Evolutionary conservation across 1,284 basidiomycete species (phyloP).

Genomic region (Ustilago xerochloae): DNA sequence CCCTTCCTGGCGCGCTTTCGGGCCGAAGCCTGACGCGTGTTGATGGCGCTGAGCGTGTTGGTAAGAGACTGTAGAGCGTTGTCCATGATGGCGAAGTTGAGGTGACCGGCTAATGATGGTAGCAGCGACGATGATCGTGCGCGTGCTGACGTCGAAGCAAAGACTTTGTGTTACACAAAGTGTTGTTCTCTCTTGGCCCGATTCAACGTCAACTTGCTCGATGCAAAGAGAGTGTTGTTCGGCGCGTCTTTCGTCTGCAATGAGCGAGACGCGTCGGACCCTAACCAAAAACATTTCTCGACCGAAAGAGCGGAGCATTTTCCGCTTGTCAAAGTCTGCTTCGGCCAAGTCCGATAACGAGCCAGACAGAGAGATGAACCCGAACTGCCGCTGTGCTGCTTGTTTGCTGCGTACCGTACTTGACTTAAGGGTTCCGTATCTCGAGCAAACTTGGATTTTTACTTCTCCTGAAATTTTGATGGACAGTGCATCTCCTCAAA

Average conservation of each 20-base stretch:
- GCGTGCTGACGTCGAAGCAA: too few species aligned
- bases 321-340: not conserved
- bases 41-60: slow-evolving; percentile 58
- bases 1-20: slow-evolving; percentile 42
- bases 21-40: slow-evolving; percentile 38
- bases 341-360: slow-evolving; percentile 32
- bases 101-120: slow-evolving; percentile 15
- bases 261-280: slow-evolving; percentile 29
- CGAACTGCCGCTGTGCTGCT: not conserved
- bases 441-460: too few species aligned
- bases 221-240: not conserved
- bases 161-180: not conserved
- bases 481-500: not conserved
- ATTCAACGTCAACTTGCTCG: slow-evolving; percentile 9
- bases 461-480: not conserved
- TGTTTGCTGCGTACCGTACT: not conserved
- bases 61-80: slow-evolving; percentile 55
- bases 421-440: not conserved
- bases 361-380: not conserved
- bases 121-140: not conserved
- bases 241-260: slow-evolving; percentile 14
- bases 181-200: slow-evolving; percentile 28
- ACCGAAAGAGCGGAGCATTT: slow-evolving; percentile 15
- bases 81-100: slow-evolving; percentile 48
- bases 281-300: slow-evolving; percentile 2